Percentiles rank a stretch among this genome's conserved stretches.
phyloP scores from a whole-genome alignment of 805 yeast genomes.

The Candida boleticola region DNA sequence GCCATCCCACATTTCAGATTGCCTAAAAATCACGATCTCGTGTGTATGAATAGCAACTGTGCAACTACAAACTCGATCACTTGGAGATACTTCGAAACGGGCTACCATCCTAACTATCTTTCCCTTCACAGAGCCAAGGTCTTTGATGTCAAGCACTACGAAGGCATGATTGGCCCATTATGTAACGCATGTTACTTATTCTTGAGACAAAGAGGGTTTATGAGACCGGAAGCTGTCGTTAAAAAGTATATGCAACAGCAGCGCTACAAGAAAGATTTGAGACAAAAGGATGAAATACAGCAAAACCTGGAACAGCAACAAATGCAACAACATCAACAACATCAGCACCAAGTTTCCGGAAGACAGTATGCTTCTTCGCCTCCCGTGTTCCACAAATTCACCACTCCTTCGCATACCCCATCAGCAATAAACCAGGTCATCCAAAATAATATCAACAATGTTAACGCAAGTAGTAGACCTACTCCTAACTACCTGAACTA shows the following conservation, averaged over 20 bases:
- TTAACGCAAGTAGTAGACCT: constrained; percentile 4
- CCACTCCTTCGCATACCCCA: constrained; percentile 41
- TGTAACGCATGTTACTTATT: constrained; percentile 47
- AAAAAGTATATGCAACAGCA: constrained; percentile 46
- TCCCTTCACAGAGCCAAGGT: constrained; percentile 35
- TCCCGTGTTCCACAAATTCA: constrained; percentile 26
- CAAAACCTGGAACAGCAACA: constrained; percentile 5
- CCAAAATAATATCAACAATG: constrained; percentile 17
- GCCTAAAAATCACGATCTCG: constrained; percentile 37
- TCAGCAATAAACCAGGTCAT: constrained; percentile 38
- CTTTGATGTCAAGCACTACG: constrained; percentile 39
- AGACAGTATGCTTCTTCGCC: constrained; percentile 27
- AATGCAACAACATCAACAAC: constrained; percentile 9
- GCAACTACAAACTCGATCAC: constrained; percentile 36
- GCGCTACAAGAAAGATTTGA: constrained; percentile 36
- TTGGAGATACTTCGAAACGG: constrained; percentile 45
- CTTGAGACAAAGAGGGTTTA: constrained; percentile 40
- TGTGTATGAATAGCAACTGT: constrained; percentile 42
- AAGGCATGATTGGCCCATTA: constrained; percentile 47
- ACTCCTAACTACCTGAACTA: constrained; percentile 22
- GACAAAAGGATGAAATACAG: constrained; percentile 23
- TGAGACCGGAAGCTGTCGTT: constrained; percentile 47
- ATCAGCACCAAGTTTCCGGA: constrained; percentile 1
- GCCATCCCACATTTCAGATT: constrained; percentile 38
- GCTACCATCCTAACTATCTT: constrained; percentile 35